Base-by-base conservation (phyloP, 1,284 basidiomycete genomes). In the Lignosus rhinocerotis region DNA sequence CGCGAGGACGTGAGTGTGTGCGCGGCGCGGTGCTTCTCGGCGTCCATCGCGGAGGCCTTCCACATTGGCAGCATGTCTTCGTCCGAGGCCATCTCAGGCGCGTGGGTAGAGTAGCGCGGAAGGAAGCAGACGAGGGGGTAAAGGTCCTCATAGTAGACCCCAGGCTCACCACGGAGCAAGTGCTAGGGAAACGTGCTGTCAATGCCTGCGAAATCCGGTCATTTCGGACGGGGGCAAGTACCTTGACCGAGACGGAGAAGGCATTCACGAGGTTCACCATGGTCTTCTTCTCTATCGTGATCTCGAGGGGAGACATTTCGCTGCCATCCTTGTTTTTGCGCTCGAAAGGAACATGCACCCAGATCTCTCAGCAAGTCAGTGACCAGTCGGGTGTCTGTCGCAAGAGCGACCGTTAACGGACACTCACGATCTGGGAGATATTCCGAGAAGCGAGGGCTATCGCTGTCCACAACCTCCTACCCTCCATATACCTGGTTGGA, bases 241-340 rank as follows among this genome's bases (percentile, higher is more conserved):
- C 82, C 77, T 87, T 87, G 39, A 85, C 79, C 7, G 85, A 72
- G 5, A 86, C 84, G 6, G 83, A 78, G 64, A 82, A 89, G 1
- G 83, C 88, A 70, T 88, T 82, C 30, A 88, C 73, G 59, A 92
- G 73, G 69, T 88, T 87, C 58, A 90, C 80, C 78, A 90, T 85
- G 9, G 84, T 84, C 72, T 86, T 87, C 74, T 90, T 90, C 74
- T 92, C 88, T 36, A 90, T 81, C 1, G 83, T 72, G 25, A 78
- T 78, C 65, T 82, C 75, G 31, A 85, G 73, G 10, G 66, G 68
- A 2, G 78, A 79, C 61, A 75, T 70, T 32, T 73, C 72, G 55
- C 69, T 61, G 30, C 68, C 65, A 14, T 63, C 70, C 3, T 67
- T 70, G 59, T 77, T 79, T 55, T 72, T 68, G 17, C 83, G 77